phyloP scores from a whole-genome alignment of 495 filamentous ascomycete genomes.

The Neurospora intermedia region DNA sequence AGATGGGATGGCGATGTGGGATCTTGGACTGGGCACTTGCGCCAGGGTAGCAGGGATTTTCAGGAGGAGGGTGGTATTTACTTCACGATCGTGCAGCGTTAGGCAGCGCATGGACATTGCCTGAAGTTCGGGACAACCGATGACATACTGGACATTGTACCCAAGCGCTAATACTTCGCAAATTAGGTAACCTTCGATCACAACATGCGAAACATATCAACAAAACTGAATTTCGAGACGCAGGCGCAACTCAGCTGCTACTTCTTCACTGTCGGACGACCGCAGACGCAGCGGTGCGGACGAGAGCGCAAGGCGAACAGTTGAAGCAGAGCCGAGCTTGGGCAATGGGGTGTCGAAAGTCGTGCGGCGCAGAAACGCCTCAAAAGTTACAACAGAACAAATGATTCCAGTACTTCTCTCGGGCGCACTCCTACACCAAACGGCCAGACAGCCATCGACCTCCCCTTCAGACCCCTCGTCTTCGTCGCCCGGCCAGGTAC shows the following conservation, averaged over 20 bases:
- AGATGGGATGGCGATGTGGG: background rate
- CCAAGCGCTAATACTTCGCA: background rate
- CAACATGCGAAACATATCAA: background rate
- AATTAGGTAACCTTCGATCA: background rate
- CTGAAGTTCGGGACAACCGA: background rate
- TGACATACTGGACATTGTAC: background rate
- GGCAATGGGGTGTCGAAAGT: background rate
- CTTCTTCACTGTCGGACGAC: background rate
- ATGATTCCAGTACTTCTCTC: background rate
- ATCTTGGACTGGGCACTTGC: background rate
- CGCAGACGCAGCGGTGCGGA: background rate
- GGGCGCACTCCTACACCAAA: background rate
- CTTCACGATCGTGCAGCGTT: background rate
- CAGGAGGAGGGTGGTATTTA: background rate
- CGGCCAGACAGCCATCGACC: background rate
- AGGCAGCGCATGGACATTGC: background rate
- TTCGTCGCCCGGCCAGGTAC: background rate
- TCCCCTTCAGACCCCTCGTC: background rate
- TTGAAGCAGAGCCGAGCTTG: background rate
- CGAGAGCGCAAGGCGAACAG: background rate
- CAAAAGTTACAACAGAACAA: background rate
- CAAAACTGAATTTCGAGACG: background rate
- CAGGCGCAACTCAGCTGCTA: background rate
- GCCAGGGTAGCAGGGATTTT: background rate
- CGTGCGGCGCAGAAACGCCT: background rate